phyloP scores from a whole-genome alignment of 306 rosid species.

The Alnus rubra region DNA sequence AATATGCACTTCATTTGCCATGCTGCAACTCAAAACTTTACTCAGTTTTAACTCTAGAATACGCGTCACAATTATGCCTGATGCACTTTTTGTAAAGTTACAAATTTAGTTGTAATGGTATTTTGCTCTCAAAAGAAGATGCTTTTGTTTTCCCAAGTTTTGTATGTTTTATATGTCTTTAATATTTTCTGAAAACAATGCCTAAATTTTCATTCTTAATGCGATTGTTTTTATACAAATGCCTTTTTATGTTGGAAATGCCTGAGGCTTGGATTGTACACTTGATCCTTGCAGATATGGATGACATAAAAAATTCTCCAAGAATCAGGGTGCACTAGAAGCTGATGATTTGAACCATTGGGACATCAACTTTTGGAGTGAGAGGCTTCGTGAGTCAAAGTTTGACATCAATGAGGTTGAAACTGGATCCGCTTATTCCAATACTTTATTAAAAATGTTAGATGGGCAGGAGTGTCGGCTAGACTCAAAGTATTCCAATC shows the following conservation, averaged over 20 bases:
- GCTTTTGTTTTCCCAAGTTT: not conserved
- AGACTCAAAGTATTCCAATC: too few relatives aligned
- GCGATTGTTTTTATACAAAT: not conserved
- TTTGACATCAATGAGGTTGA: constrained; percentile 89
- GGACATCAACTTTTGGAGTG: constrained; percentile 97
- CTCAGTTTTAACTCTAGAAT: not conserved
- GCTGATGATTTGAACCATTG: constrained; percentile 79
- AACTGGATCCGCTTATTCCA: too few relatives aligned
- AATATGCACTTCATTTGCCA: not conserved
- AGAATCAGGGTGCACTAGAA: constrained; percentile 70
- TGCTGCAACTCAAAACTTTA: not conserved
- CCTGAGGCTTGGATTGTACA: constrained; percentile 1
- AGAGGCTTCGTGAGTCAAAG: constrained; percentile 96
- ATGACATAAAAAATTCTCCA: constrained; percentile 71
- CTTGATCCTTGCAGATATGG: constrained; percentile 58
- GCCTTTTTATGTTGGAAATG: not conserved
- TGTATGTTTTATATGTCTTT: not conserved
- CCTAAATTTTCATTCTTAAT: not conserved
- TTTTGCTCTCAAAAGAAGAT: not conserved
- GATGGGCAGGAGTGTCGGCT: too few relatives aligned
- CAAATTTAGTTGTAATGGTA: not conserved
- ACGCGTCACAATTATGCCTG: not conserved
- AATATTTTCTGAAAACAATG: not conserved
- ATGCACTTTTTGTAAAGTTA: not conserved
- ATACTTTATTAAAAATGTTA: too few relatives aligned